These are phyloP conservation scores for Tolypocladium paradoxum DNA, from an alignment of 2,329 filamentous ascomycete genomes.

Conservation along the genomic window DNA sequence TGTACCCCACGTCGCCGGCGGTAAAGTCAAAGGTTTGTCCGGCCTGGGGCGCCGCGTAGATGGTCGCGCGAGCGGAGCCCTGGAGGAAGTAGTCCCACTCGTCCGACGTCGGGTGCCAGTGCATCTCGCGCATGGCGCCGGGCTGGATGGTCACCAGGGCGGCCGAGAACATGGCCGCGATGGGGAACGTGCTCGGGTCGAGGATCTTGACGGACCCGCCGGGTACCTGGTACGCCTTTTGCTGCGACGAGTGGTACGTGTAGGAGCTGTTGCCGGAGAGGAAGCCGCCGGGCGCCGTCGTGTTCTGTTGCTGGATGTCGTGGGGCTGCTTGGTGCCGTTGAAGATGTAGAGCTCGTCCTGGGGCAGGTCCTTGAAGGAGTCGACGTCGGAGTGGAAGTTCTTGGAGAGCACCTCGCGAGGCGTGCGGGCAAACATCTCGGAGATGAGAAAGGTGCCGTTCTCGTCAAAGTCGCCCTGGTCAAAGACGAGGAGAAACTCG, in stretches of 20 bases:
- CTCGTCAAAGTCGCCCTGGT: slow-evolving; percentile 47
- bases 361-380: slow-evolving; percentile 35
- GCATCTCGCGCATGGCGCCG: slow-evolving; percentile 53
- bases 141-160: slow-evolving; percentile 48
- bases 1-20: slow-evolving; percentile 49
- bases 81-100: slow-evolving; percentile 52
- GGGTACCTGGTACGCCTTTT: slow-evolving; percentile 37
- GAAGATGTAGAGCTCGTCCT: slow-evolving; percentile 40
- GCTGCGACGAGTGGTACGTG: slow-evolving; percentile 41
- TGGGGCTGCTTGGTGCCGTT: slow-evolving; percentile 36
- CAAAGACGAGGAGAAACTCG: slow-evolving; percentile 51
- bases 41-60: slow-evolving; percentile 38
- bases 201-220: slow-evolving; percentile 50
- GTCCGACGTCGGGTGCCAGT: slow-evolving; percentile 51
- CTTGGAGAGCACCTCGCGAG: slow-evolving; percentile 43
- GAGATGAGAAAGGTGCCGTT: slow-evolving; percentile 48
- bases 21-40: slow-evolving; percentile 48
- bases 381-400: slow-evolving; percentile 37
- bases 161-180: slow-evolving; percentile 42
- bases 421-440: slow-evolving; percentile 40
- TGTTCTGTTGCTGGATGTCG: slow-evolving; percentile 34
- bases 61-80: slow-evolving; percentile 44
- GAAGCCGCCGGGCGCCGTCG: slow-evolving; percentile 32
- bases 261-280: slow-evolving; percentile 28
- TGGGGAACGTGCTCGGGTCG: slow-evolving; percentile 45